These are phyloP conservation scores for Pleurotus djamor DNA, from an alignment of 768 basidiomycete species.

Conservation along the genomic window DNA sequence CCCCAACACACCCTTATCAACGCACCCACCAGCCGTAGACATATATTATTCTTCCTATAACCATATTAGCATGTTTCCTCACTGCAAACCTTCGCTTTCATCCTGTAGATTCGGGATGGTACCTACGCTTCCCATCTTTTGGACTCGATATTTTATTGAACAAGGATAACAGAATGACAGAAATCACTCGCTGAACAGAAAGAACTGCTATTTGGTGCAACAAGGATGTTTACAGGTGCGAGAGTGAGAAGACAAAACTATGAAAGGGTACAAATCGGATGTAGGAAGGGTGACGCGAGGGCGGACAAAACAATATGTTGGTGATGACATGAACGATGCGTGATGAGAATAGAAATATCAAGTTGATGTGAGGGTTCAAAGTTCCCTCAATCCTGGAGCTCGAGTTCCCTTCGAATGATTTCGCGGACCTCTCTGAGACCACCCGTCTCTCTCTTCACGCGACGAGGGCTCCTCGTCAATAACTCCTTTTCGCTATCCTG, in stretches of 20 bases:
- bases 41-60: slow-evolving; percentile 7
- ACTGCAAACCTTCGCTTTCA: not conserved
- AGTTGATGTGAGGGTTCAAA: not conserved
- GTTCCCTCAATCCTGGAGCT: slow-evolving; percentile 53
- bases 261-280: not conserved
- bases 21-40: not conserved
- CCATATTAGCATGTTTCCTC: not conserved
- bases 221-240: not conserved
- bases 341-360: no score
- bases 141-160: not conserved
- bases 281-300: no score
- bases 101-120: slow-evolving; percentile 5
- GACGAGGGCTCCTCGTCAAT: slow-evolving; percentile 66
- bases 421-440: slow-evolving; percentile 80
- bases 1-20: not conserved
- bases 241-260: not conserved
- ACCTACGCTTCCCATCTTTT: not conserved
- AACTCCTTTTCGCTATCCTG: slow-evolving; percentile 65
- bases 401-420: slow-evolving; percentile 77
- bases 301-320: no score
- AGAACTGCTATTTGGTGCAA: no score
- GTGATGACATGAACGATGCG: no score
- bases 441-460: slow-evolving; percentile 68
- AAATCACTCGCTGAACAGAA: no score
- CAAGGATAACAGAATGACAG: no score